Conservation (phyloP, 345 rosid genomes). For the Salix caprea region DNA sequence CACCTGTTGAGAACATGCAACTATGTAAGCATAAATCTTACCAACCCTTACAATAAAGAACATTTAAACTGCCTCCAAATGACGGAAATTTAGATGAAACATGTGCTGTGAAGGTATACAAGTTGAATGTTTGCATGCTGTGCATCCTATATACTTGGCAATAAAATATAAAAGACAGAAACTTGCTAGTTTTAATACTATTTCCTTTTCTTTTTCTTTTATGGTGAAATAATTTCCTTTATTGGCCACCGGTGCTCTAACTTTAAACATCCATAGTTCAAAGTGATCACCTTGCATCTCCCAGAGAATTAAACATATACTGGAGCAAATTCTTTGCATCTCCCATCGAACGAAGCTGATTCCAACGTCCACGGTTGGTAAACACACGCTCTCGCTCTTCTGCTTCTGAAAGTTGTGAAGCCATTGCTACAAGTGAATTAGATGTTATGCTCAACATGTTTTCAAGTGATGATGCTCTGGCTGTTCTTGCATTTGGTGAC, state of each 20-base stretch:
- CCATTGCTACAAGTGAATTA: conserved; percentile 94
- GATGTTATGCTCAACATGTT: conserved; percentile 90
- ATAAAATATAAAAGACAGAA: background rate
- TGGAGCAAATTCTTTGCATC: conserved; percentile 97
- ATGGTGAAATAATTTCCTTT: background rate
- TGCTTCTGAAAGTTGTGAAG: conserved; percentile 98
- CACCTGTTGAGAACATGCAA: conserved; percentile 47
- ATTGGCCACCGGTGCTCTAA: background rate
- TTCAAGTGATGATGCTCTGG: conserved; percentile 88
- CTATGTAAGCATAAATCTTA: background rate
- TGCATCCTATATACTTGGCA: background rate
- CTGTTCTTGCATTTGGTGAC: conserved; percentile 90
- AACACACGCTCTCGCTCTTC: conserved; percentile 92
- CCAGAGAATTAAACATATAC: conserved; percentile 82
- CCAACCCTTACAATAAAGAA: background rate
- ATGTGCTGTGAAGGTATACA: background rate
- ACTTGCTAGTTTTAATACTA: background rate
- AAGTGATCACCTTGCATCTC: conserved; percentile 65
- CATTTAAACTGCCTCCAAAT: background rate
- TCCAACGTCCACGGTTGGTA: conserved; percentile 94
- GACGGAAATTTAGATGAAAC: background rate
- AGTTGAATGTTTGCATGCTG: background rate
- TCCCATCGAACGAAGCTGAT: conserved; percentile 95
- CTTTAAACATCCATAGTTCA: conserved; percentile 3
- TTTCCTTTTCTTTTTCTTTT: background rate